Evolutionary conservation across 139 green algal genomes (phyloP).

Genomic region (Coccomyxa sp.): DNA sequence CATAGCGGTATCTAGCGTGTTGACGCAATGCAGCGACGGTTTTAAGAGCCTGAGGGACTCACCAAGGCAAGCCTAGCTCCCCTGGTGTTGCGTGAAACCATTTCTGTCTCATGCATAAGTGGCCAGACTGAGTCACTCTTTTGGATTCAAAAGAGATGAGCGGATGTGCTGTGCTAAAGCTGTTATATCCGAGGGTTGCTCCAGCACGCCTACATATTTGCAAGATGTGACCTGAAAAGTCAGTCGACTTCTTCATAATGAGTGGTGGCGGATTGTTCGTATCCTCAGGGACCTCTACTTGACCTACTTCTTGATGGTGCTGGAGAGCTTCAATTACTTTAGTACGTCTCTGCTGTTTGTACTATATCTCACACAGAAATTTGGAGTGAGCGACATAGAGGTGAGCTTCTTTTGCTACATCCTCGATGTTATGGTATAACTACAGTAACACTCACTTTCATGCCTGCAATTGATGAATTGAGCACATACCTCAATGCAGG

Average conservation of each 20-base stretch:
- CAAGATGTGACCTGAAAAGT: neutral
- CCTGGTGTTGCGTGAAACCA: too few species aligned
- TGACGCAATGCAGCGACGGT: neutral
- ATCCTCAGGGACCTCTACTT: slow-evolving; percentile 42
- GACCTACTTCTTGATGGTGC: slow-evolving; percentile 48
- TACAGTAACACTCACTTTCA: neutral
- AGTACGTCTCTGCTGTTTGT: slow-evolving; percentile 39
- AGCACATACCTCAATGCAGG: neutral
- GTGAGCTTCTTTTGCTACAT: neutral
- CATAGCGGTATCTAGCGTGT: neutral
- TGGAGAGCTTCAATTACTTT: slow-evolving; percentile 59
- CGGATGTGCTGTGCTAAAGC: too few species aligned
- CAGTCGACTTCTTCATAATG: neutral
- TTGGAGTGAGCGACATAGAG: slow-evolving; percentile 34
- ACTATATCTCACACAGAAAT: slow-evolving; percentile 48
- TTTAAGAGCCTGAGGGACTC: neutral
- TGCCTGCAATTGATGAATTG: neutral
- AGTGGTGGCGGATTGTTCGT: neutral
- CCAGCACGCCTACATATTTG: neutral
- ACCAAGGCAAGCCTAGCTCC: neutral
- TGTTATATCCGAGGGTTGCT: too few species aligned
- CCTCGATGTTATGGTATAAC: neutral
- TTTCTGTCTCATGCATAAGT: too few species aligned
- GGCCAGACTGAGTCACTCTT: too few species aligned
- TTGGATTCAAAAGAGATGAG: too few species aligned